phyloP scores from a whole-genome alignment of 2,329 filamentous ascomycete genomes.

The Magnaporthiopsis incrustans region DNA sequence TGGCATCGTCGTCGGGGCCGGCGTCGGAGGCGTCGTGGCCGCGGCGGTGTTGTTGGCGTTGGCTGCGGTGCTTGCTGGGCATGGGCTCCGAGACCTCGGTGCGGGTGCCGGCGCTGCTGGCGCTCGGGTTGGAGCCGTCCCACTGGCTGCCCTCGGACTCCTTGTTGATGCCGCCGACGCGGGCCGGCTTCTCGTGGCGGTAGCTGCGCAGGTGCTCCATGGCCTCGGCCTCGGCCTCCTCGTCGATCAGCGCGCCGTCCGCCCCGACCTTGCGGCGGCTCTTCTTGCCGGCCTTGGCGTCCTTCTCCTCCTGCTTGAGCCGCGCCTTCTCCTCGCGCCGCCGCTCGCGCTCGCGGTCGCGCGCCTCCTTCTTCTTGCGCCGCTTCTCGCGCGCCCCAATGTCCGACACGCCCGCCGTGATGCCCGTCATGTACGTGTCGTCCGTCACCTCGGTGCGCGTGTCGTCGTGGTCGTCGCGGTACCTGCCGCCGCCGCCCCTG shows the following conservation, averaged over 20 bases:
- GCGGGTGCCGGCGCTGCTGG: constrained; percentile 33
- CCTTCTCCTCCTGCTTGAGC: constrained; percentile 24
- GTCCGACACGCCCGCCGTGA: constrained; percentile 51
- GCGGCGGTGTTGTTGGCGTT: background rate
- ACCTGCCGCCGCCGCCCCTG: constrained; percentile 20
- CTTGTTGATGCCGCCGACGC: constrained; percentile 84
- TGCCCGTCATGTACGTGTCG: constrained; percentile 35
- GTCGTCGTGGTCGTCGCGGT: constrained; percentile 32
- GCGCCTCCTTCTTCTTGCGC: constrained; percentile 42
- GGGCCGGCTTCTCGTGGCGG: constrained; percentile 75
- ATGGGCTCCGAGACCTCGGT: constrained; percentile 12
- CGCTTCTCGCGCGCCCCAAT: constrained; percentile 47
- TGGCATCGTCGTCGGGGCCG: constrained; percentile 14
- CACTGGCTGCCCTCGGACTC: constrained; percentile 70
- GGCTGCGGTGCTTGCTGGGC: background rate
- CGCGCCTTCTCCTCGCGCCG: constrained; percentile 25
- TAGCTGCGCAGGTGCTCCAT: constrained; percentile 71
- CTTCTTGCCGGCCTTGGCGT: constrained; percentile 29
- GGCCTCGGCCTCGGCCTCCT: constrained; percentile 53
- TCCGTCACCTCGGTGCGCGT: constrained; percentile 13
- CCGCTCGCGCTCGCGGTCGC: constrained; percentile 41
- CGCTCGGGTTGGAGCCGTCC: constrained; percentile 65
- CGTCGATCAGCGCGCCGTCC: constrained; percentile 55
- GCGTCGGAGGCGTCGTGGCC: too few species aligned
- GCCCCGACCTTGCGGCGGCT: constrained; percentile 40